phyloP scores from a whole-genome alignment of 257 asterid species.

The Salvia miltiorrhiza region DNA sequence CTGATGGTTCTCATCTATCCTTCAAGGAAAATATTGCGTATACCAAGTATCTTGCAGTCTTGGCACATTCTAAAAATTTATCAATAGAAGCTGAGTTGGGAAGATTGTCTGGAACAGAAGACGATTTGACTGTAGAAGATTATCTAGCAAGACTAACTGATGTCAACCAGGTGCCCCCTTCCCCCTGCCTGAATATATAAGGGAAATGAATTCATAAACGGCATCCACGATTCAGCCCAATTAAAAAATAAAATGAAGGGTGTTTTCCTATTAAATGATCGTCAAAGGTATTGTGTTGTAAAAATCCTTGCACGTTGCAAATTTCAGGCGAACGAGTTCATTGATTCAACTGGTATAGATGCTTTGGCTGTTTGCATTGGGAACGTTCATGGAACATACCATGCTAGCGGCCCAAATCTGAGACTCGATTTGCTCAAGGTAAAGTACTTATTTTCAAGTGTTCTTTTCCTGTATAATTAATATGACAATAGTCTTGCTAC shows the following conservation, averaged over 20 bases:
- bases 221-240: background rate
- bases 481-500: background rate
- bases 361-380: conserved; percentile 98
- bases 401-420: conserved; percentile 80
- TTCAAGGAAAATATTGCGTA: conserved; percentile 68
- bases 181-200: background rate
- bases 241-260: background rate
- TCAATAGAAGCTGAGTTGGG: conserved; percentile 97
- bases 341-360: conserved; percentile 79
- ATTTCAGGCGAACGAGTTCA: conserved; percentile 90
- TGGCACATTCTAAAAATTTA: conserved; percentile 61
- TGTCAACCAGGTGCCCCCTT: conserved; percentile 58
- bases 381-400: conserved; percentile 94
- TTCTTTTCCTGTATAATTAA: background rate
- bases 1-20: conserved; percentile 86
- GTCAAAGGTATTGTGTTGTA: conserved; percentile 7
- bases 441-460: conserved; percentile 18
- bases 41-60: conserved; percentile 60
- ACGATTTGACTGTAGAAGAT: conserved; percentile 84
- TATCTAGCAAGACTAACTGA: conserved; percentile 89
- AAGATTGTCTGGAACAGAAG: conserved; percentile 97
- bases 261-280: background rate
- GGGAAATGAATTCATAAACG: background rate
- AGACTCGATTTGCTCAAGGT: conserved; percentile 95
- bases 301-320: conserved; percentile 11